Base-by-base conservation (phyloP, 1,284 basidiomycete genomes). In the Cryptococcus sp. region DNA sequence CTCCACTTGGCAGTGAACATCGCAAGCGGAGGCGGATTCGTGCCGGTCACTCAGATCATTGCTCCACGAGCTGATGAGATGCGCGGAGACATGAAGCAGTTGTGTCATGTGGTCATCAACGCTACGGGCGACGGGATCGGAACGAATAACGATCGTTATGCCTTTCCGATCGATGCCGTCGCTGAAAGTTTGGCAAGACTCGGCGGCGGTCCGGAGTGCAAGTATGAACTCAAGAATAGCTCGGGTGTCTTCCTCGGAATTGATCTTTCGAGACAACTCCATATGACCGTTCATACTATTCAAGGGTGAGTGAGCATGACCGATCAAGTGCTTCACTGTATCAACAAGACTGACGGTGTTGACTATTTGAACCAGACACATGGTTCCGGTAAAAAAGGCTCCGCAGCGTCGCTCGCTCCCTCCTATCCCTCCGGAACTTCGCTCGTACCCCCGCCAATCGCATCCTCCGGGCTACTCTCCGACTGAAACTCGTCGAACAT, bases 401-500 rank as follows among this genome's bases (percentile, higher is more conserved):
- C 30, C 30, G 4, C 3, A 35, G 30, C 30, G 30, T 35, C 30
- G 30, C 30, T 38, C 30, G 23, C 35, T 47, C 11, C 17, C 19
- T 35, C 30, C 30, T 13, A 35, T 35, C 8, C 30, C 30, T 35
- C 30, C 30, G 30, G 30, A 8, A 35, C 30, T 35, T 35, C 30
- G 30, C 30, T 35, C 30, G 30, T 35, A 35, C 13, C 30, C 30
- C 30, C 30, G 30, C 30, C 30, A 35, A 35, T 10, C 30, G 30
- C 30, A 3, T 8, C 30, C 30, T 35, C 30, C 30, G 13, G 39
- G 23, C 20, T 20, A 38, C 39, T 38, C 39, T 48, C 54, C 54
- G 20, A 27, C 46, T 41, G 20, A 47, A 61, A 75, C 46, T 75
- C 73, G 55, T 70, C 61, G 42, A 60, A 73, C 50, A 75, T 53